A percentile compares a stretch with the other conserved stretches of the same genome.
These are phyloP conservation scores for Limonomyces culmigenus DNA, from an alignment of 1,284 basidiomycete genomes.

Conservation along the genomic window DNA sequence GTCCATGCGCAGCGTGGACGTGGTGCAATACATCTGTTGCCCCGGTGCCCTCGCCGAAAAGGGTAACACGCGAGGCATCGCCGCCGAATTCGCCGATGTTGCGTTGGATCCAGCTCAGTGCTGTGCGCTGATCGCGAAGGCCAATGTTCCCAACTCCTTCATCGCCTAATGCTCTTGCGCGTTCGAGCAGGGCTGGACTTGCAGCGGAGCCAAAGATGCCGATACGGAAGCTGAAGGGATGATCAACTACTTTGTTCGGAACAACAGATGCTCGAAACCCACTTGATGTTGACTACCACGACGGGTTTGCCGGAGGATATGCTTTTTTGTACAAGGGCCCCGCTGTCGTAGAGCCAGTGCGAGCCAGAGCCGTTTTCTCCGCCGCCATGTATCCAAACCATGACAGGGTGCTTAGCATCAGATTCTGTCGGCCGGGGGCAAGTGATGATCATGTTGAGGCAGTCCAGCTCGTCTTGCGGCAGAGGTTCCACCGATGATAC, in stretches of 20 bases:
- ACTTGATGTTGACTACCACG: conserved; percentile 64
- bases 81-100: conserved; percentile 58
- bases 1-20: conserved; percentile 27
- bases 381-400: conserved; percentile 68
- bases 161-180: conserved; percentile 43
- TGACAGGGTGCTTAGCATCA: conserved; percentile 45
- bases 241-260: conserved; percentile 7
- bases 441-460: too few species aligned
- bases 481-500: too few species aligned
- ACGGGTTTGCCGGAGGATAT: conserved; percentile 42
- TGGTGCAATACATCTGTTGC: conserved; percentile 59
- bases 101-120: conserved; percentile 52
- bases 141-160: conserved; percentile 66
- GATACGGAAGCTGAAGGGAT: conserved; percentile 41
- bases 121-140: conserved; percentile 52
- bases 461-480: too few species aligned
- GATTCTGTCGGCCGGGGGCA: too few species aligned
- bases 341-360: conserved; percentile 59
- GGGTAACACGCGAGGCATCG: conserved; percentile 49
- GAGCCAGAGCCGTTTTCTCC: conserved; percentile 55
- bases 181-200: conserved; percentile 40
- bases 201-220: conserved; percentile 60
- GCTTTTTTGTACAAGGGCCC: conserved; percentile 48
- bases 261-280: conserved; percentile 15
- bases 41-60: conserved; percentile 56